Percentiles rank a stretch among this genome's conserved stretches.
phyloP scores from a whole-genome alignment of 2,329 filamentous ascomycete species.

The Diaporthe vexans region DNA sequence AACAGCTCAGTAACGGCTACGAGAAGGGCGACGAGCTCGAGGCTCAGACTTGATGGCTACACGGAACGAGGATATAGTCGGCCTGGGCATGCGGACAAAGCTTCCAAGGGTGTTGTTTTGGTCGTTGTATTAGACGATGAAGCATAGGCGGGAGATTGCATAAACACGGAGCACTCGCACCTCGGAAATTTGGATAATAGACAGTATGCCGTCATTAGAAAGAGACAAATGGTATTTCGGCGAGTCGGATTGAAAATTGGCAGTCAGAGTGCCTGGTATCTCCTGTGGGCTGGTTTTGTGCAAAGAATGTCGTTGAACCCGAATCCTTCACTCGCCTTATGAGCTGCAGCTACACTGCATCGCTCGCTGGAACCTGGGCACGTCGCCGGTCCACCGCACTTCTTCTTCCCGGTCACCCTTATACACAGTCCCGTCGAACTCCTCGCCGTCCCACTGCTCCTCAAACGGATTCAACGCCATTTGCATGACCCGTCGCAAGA shows the following conservation, averaged over 20 bases:
- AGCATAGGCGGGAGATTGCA: slow-evolving; percentile 25
- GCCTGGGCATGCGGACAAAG: background rate
- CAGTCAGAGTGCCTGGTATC: slow-evolving; percentile 18
- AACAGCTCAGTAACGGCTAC: slow-evolving; percentile 58
- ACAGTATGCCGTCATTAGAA: background rate
- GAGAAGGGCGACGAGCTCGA: slow-evolving; percentile 63
- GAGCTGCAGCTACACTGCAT: slow-evolving; percentile 98
- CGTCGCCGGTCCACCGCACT: slow-evolving; percentile 85
- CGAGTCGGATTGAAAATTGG: background rate
- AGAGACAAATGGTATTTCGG: background rate
- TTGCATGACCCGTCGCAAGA: slow-evolving; percentile 83
- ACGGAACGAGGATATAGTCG: background rate
- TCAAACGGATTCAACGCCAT: slow-evolving; percentile 89
- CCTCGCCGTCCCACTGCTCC: slow-evolving; percentile 76
- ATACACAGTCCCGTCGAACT: slow-evolving; percentile 63
- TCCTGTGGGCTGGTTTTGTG: background rate
- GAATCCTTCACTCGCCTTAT: slow-evolving; percentile 54
- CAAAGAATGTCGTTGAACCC: background rate
- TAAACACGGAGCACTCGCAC: slow-evolving; percentile 16
- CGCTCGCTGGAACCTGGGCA: slow-evolving; percentile 81
- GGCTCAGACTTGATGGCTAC: slow-evolving; percentile 49
- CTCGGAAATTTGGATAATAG: background rate
- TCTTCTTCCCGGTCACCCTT: slow-evolving; percentile 79
- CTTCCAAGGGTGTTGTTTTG: background rate
- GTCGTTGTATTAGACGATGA: background rate